These are phyloP conservation scores for Cydonia oblonga DNA, from an alignment of 331 rosid genomes.

Conservation along the genomic window DNA sequence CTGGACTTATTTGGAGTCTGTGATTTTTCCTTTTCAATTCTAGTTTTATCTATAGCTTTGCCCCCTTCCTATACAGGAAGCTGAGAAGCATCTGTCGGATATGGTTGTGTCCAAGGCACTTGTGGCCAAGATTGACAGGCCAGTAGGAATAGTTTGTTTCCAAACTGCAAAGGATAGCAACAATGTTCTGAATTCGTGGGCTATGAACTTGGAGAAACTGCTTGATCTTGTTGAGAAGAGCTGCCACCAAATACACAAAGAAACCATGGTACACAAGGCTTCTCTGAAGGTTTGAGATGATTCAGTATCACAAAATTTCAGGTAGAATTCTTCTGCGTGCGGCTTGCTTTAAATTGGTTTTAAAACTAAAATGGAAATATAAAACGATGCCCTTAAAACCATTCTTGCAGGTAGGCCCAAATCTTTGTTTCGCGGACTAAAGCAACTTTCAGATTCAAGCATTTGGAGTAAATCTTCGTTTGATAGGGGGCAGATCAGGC, in stretches of 20 bases:
- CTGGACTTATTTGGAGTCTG: not conserved
- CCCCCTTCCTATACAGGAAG: conserved; percentile 42
- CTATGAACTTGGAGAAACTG: conserved; percentile 84
- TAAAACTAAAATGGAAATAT: not conserved
- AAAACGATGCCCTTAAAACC: not conserved
- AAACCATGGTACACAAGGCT: conserved; percentile 96
- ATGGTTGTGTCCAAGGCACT: conserved; percentile 97
- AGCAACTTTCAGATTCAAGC: not conserved
- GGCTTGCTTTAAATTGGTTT: not conserved
- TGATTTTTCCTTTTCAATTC: not conserved
- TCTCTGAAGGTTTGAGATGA: conserved; percentile 52
- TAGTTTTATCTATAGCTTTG: not conserved
- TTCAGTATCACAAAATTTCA: not conserved
- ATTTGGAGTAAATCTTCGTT: conserved; percentile 10
- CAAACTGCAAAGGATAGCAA: conserved; percentile 82
- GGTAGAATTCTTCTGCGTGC: not conserved
- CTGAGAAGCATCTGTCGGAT: conserved; percentile 95
- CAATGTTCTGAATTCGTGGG: conserved; percentile 84
- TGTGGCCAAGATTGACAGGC: conserved; percentile 88
- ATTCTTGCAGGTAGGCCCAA: conserved; percentile 18
- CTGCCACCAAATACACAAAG: conserved; percentile 98
- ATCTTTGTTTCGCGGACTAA: conserved; percentile 13
- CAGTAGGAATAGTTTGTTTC: conserved; percentile 69
- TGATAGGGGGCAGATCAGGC: not conserved
- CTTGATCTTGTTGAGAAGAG: conserved; percentile 99